These are phyloP conservation scores for Acanthamoeba triangularis DNA, from an alignment of 208 protist species.

Conservation along the genomic window DNA sequence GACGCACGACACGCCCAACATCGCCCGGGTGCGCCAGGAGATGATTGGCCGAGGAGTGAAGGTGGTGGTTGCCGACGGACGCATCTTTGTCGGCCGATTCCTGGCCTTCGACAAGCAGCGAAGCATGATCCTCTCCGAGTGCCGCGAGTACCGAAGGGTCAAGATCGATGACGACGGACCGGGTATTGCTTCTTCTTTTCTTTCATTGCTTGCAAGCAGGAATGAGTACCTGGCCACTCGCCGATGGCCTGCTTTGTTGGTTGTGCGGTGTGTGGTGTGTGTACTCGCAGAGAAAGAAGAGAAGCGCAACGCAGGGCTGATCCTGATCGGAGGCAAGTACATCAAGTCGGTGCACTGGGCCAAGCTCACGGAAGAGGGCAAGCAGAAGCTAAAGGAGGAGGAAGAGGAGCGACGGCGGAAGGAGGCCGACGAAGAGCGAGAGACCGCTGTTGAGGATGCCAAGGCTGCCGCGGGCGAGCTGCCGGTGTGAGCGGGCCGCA, in stretches of 20 bases:
- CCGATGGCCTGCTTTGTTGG: no score
- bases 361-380: constrained; percentile 61
- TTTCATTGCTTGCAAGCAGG: no score
- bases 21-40: constrained; percentile 6
- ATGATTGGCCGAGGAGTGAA: constrained; percentile 36
- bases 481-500: not conserved
- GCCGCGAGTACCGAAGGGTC: constrained; percentile 55
- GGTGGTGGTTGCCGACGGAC: constrained; percentile 54
- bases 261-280: no score
- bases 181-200: not conserved
- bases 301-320: constrained; percentile 66
- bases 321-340: constrained; percentile 74
- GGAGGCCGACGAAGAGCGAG: constrained; percentile 53
- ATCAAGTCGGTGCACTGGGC: constrained; percentile 23
- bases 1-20: constrained; percentile 32
- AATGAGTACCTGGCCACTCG: no score
- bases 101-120: constrained; percentile 60
- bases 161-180: not conserved
- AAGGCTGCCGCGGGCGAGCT: not conserved
- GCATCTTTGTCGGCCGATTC: constrained; percentile 67
- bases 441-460: not conserved
- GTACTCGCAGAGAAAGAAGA: constrained; percentile 64
- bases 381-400: constrained; percentile 58
- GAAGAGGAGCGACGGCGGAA: constrained; percentile 27
- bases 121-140: constrained; percentile 73